Evolutionary conservation across 208 protist species (phyloP).

Genomic region (Trypanosoma brucei): DNA sequence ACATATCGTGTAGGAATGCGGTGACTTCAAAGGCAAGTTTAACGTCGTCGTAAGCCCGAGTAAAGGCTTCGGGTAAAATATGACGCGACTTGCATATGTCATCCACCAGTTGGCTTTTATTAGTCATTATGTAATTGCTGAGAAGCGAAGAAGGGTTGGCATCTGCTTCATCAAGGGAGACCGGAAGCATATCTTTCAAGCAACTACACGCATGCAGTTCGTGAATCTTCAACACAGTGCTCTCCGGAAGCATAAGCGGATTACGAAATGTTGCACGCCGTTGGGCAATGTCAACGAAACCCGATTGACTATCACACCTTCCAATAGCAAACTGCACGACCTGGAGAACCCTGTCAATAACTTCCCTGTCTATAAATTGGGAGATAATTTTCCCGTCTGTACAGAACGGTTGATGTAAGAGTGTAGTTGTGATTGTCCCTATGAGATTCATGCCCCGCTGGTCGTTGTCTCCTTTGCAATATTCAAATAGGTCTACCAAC

Average conservation of each 20-base stretch:
- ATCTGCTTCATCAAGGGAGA: slow-evolving; percentile 68
- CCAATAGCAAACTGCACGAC: slow-evolving; percentile 79
- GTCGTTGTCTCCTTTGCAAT: slow-evolving; percentile 29
- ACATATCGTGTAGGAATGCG: slow-evolving; percentile 58
- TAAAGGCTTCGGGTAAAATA: slow-evolving; percentile 39
- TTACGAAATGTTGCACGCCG: slow-evolving; percentile 69
- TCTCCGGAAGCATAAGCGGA: slow-evolving; percentile 49
- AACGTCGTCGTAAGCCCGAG: slow-evolving; percentile 17
- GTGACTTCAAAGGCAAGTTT: slow-evolving; percentile 38
- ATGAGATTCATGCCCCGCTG: slow-evolving; percentile 34
- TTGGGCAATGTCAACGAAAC: slow-evolving; percentile 59
- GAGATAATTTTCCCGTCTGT: slow-evolving; percentile 63
- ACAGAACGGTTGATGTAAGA: slow-evolving; percentile 61
- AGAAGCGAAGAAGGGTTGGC: slow-evolving; percentile 42
- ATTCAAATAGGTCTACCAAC: slow-evolving; percentile 48
- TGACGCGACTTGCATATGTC: slow-evolving; percentile 40
- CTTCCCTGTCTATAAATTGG: slow-evolving; percentile 59
- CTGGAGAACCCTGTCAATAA: slow-evolving; percentile 66
- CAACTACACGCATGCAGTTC: slow-evolving; percentile 61
- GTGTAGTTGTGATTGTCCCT: slow-evolving; percentile 35
- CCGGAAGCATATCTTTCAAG: slow-evolving; percentile 67
- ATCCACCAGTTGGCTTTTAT: slow-evolving; percentile 49
- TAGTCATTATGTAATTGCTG: slow-evolving; percentile 43
- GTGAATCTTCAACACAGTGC: slow-evolving; percentile 51
- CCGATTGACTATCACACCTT: slow-evolving; percentile 38